phyloP scores from a whole-genome alignment of 2,329 filamentous ascomycete species.

The Stenocarpella maydis region DNA sequence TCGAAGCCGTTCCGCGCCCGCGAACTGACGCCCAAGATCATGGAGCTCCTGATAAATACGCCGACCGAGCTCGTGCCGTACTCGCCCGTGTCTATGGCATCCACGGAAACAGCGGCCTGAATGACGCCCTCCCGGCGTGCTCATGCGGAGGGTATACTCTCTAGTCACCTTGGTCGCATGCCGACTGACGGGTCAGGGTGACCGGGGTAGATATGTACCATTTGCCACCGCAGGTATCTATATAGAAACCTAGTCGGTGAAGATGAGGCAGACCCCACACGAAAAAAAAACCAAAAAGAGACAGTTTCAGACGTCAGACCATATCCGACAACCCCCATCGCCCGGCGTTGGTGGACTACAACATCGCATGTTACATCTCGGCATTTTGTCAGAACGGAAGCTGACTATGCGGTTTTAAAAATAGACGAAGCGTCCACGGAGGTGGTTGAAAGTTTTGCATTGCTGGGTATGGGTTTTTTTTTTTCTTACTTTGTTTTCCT shows the following conservation, averaged over 20 bases:
- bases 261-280: neutral
- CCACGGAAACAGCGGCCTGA: neutral
- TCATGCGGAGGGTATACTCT: neutral
- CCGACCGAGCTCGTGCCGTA: constrained; percentile 19
- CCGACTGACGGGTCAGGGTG: neutral
- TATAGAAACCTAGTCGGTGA: neutral
- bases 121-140: too few relatives aligned
- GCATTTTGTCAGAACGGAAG: neutral
- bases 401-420: neutral
- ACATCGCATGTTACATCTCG: constrained; percentile 11
- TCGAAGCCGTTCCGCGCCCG: constrained; percentile 82
- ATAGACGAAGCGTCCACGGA: neutral
- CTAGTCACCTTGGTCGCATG: neutral
- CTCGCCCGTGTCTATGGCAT: constrained; percentile 26
- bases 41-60: constrained; percentile 57
- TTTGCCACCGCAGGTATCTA: neutral
- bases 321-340: neutral
- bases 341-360: constrained; percentile 10
- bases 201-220: neutral
- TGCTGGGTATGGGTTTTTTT: neutral
- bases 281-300: neutral
- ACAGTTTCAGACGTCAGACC: neutral
- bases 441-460: neutral
- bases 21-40: constrained; percentile 74
- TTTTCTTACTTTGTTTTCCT: neutral